Evolutionary conservation across 2,329 filamentous ascomycete genomes (phyloP), one percentile per base, ranked within the genome.

Genomic region (Neocatenulostroma microsporum): DNA sequence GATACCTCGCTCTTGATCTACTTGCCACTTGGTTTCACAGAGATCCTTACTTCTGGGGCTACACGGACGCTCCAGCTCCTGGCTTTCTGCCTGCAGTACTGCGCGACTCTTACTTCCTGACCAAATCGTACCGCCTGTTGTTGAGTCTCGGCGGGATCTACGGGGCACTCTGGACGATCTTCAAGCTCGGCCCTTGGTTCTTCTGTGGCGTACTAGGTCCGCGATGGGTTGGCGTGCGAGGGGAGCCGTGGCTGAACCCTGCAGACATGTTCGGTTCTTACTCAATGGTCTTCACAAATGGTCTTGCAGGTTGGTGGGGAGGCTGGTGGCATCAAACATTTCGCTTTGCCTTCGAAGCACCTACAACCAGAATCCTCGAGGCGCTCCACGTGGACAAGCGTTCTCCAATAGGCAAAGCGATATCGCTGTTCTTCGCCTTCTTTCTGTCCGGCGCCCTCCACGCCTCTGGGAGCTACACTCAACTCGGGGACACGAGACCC

Each of bases 321-420:
- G 70, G 68, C 15, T 89, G 78, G 72, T 95, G 89, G 89, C 89
- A 96, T 59, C 88, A 95, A 61, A 80, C 81, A 3, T 93, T 94
- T 63, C 81, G 87, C 1, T 72, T 78, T 37, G 77, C 75, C 2
- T 87, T 89, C 53, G 62, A 74, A 25, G 72, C 77, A 3, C 80
- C 81, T 0, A 64, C 71, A 0, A 60, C 58, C 2, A 74, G 66
- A 50, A 49, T 81, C 1, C 47, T 63, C 17, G 42, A 51, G 11
- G 3, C 36, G 0, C 18, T 61, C 3, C 44, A 52, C 0, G 41
- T 63, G 39, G 44, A 63, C 4, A 50, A 46, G 19, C 56, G 48
- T 8, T 38, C 56, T 60, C 7, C 47, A 57, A 42, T 36, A 42
- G 67, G 63, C 0, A 65, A 62, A 39, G 12, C 58, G 1, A 31